phyloP scores from a whole-genome alignment of 768 basidiomycete species.

The Kwoniella botswanensis region DNA sequence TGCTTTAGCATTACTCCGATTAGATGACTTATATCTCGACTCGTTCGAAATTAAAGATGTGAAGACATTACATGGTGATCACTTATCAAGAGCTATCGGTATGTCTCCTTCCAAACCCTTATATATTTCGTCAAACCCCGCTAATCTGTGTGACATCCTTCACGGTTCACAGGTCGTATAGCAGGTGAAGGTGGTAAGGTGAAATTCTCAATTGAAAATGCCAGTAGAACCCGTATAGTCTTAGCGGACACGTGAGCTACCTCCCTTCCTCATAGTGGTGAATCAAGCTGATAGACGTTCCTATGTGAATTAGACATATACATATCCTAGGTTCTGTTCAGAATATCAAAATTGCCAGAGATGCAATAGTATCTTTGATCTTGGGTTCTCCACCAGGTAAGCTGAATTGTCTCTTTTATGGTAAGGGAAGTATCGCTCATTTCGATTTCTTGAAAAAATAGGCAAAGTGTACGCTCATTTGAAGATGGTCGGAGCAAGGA shows the following conservation, averaged over 20 bases:
- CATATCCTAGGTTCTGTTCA: slow-evolving; percentile 98
- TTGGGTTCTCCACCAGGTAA: slow-evolving; percentile 94
- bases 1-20: slow-evolving; percentile 87
- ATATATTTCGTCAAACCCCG: too few species aligned
- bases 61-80: slow-evolving; percentile 96
- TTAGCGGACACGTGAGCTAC: slow-evolving; percentile 86
- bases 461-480: slow-evolving; percentile 73
- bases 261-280: not conserved
- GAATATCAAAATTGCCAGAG: slow-evolving; percentile 96
- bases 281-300: not conserved
- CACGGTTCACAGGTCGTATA: slow-evolving; percentile 95
- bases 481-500: slow-evolving; percentile 85
- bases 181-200: slow-evolving; percentile 99
- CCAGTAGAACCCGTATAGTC: slow-evolving; percentile 95
- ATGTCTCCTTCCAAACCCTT: too few species aligned
- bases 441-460: too few species aligned
- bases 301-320: slow-evolving; percentile 71
- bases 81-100: slow-evolving; percentile 97
- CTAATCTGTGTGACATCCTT: too few species aligned
- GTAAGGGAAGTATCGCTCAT: too few species aligned
- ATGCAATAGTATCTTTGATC: slow-evolving; percentile 93
- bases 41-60: slow-evolving; percentile 99
- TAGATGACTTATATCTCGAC: slow-evolving; percentile 97
- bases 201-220: slow-evolving; percentile 97
- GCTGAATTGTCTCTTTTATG: too few species aligned